Conservation (phyloP, 2,329 filamentous ascomycete species). For the Cryphonectria naterciae region DNA sequence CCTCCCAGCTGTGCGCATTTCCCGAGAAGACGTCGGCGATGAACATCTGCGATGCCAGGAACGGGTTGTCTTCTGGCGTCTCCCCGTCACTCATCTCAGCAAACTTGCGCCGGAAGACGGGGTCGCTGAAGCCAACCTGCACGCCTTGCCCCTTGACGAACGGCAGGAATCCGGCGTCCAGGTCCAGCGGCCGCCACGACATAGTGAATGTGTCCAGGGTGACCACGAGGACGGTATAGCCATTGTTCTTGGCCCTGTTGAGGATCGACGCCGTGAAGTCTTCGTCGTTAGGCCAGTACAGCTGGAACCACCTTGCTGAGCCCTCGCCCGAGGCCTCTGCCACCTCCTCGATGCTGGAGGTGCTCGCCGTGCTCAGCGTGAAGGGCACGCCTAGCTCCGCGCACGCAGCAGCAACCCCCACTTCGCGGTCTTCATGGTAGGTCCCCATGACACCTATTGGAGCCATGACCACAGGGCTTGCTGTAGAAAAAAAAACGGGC, state of each 20-base stretch:
- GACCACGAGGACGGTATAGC: slow-evolving; percentile 69
- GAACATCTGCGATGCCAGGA: slow-evolving; percentile 58
- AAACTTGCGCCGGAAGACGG: slow-evolving; percentile 64
- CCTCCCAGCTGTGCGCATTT: slow-evolving; percentile 61
- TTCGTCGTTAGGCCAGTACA: slow-evolving; percentile 73
- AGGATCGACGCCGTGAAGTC: slow-evolving; percentile 68
- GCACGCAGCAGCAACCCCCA: slow-evolving; percentile 66
- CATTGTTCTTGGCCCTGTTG: slow-evolving; percentile 61
- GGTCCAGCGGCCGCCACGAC: slow-evolving; percentile 69
- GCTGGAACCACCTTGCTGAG: slow-evolving; percentile 70
- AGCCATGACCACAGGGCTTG: slow-evolving; percentile 61
- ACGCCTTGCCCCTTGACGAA: slow-evolving; percentile 64
- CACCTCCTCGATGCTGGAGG: slow-evolving; percentile 68
- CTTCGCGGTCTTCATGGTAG: slow-evolving; percentile 68
- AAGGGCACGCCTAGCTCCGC: slow-evolving; percentile 65
- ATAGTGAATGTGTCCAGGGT: slow-evolving; percentile 74
- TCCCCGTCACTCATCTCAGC: slow-evolving; percentile 51
- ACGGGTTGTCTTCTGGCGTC: slow-evolving; percentile 51
- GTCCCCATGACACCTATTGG: slow-evolving; percentile 72
- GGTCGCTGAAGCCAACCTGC: slow-evolving; percentile 67
- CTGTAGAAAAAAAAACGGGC: slow-evolving; percentile 10
- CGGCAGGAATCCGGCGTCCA: slow-evolving; percentile 65
- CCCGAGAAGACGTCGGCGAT: slow-evolving; percentile 56
- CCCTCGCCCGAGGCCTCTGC: slow-evolving; percentile 56
- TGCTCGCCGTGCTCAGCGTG: slow-evolving; percentile 68